A percentile compares a stretch with the other conserved stretches of the same genome.
Conservation (phyloP, 208 protist species). For the Angomonas desouzai region DNA sequence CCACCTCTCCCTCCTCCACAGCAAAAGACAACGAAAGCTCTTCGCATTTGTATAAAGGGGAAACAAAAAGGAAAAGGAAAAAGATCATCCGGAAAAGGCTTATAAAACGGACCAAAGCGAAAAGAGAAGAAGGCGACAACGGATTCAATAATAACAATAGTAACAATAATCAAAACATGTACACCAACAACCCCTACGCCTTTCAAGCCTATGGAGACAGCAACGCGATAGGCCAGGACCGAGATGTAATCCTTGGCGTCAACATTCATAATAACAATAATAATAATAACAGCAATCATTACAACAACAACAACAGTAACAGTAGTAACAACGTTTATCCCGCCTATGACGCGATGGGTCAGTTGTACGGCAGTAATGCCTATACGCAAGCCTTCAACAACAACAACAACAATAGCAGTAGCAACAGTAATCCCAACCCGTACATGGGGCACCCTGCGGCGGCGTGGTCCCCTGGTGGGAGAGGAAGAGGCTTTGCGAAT, state of each 20-base stretch:
- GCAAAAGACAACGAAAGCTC: neutral
- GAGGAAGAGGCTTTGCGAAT: no score
- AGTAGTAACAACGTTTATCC: no score
- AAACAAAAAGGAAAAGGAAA: neutral
- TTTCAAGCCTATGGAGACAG: neutral
- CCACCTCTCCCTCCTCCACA: no score
- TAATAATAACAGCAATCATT: constrained; percentile 6
- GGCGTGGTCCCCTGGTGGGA: no score
- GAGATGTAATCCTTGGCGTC: neutral
- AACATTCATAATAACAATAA: constrained; percentile 7
- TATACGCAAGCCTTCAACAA: neutral
- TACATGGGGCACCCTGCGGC: no score
- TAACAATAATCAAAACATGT: neutral
- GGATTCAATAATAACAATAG: no score
- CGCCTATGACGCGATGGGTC: neutral
- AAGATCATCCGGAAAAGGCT: neutral
- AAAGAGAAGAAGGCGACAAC: no score
- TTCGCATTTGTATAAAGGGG: neutral
- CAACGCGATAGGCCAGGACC: neutral
- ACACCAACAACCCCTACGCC: neutral
- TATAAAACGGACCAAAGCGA: neutral
- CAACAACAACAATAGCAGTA: constrained; percentile 10
- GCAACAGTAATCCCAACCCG: constrained; percentile 1
- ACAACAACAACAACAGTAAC: constrained; percentile 1
- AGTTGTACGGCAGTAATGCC: neutral